Base-by-base conservation (phyloP, 257 asterid species). In the Solanum lignicaule region DNA sequence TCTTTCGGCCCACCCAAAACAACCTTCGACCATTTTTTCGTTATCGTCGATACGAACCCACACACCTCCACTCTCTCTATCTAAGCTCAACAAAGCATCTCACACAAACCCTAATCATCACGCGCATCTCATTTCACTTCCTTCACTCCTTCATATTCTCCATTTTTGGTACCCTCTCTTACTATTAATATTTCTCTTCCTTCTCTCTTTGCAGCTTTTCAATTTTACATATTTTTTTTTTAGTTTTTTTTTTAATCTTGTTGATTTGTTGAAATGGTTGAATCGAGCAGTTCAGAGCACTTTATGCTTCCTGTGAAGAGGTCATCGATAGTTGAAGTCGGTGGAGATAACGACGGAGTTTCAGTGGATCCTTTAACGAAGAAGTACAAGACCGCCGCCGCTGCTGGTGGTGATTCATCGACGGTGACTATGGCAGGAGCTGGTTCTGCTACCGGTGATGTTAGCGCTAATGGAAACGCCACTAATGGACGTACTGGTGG, bases 271-370 rank as follows among this genome's bases (percentile, higher is more conserved):
- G 73, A 86, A 85, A 90, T 90, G 90, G 88, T 86, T 18, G 79
- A 84, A 66, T 83, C 84, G 6, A 88, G 35, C 89, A 90, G 91
- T 82, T 88, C 91, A 66, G 35, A 69, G 89, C 88, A 87, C 88
- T 90, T 84, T 86, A 90, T 90, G 90, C 91, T 89, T 85, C 91
- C 92, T 33, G 83, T 38, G 87, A 90, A 90, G 78, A 88, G 92
- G 87, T 83, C 87, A 35, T 76, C 83, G 58, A 79, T 21, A 75
- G 73, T 85, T 84, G 72, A 87, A 35, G 88, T 41, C 82, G 90
- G 86, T 48, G 89, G 86, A 12, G 73, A 16, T 6, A 78, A 29
- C 60, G 16, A 46, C 69, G 43, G 20, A 20, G 83, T 27, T 23
- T 68, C 75, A 29, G 74, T 41, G 36, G 87, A 78, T 86, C 86